A percentile compares a stretch with the other conserved stretches of the same genome.
phyloP scores from a whole-genome alignment of 768 basidiomycete species.

The Leccinum disarticulatum region DNA sequence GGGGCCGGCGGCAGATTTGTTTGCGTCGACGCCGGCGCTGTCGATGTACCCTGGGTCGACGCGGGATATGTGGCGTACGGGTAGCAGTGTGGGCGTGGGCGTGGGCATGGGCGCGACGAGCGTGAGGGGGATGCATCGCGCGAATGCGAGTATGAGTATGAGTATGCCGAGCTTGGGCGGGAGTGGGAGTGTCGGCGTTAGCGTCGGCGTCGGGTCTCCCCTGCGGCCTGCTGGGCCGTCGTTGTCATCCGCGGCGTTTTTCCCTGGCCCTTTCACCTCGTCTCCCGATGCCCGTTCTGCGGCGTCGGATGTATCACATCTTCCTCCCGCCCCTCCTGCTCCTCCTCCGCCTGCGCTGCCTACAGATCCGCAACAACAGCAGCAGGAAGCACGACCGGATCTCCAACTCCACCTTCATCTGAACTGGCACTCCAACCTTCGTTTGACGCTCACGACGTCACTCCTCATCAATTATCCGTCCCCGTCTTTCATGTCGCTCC shows the following conservation, averaged over 20 bases:
- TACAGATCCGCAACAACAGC: conserved; percentile 29
- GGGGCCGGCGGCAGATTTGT: conserved; percentile 56
- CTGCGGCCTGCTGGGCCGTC: neutral
- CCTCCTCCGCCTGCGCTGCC: conserved; percentile 7
- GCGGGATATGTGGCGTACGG: conserved; percentile 44
- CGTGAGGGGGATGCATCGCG: conserved; percentile 7
- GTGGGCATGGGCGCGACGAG: neutral
- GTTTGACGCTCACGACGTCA: conserved; percentile 87
- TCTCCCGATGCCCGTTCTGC: conserved; percentile 22
- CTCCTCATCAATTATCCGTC: conserved; percentile 97
- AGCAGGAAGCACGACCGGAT: conserved; percentile 45
- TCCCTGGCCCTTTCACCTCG: conserved; percentile 35
- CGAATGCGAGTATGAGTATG: conserved; percentile 16
- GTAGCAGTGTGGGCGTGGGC: neutral
- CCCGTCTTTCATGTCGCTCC: conserved; percentile 93
- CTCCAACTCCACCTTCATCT: conserved; percentile 88
- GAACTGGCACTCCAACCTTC: conserved; percentile 84
- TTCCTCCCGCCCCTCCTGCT: neutral
- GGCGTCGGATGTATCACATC: neutral
- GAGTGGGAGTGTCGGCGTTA: neutral
- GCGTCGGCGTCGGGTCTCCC: neutral
- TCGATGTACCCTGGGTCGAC: conserved; percentile 33
- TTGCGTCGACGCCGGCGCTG: conserved; percentile 51
- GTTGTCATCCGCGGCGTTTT: conserved; percentile 23
- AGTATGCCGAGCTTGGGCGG: conserved; percentile 36